Base-by-base conservation (phyloP, 495 filamentous ascomycete species). In the Talaromyces liani region DNA sequence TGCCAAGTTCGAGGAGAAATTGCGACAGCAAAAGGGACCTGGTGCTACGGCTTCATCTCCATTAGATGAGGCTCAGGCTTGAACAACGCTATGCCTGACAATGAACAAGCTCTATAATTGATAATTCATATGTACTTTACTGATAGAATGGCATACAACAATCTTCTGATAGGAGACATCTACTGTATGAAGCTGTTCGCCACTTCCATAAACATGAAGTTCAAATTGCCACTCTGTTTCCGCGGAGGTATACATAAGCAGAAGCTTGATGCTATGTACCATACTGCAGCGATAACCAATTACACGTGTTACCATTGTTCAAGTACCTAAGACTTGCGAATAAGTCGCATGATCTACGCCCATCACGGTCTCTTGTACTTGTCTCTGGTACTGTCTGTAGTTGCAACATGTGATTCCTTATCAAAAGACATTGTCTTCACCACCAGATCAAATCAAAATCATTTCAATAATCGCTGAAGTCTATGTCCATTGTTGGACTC, bases 1-100 rank as follows among this genome's bases (percentile, higher is more conserved):
- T 75, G 90, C 90, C 53, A 92, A 89, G 75, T 98, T 98, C 75
- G 94, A 98, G 73, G 91, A 97, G 79, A 97, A 96, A 76, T 75
- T 98, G 68, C 86, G 84, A 71, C 81, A 86, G 70, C 89, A 92
- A 68, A 93, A 91, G 70, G 86, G 80, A 24, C 67, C 78, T n/a
- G 74, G 75, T 47, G 79, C 82, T 51, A 76, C 81, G 61, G 70
- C 86, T 69, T 78, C 84, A n/a, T 88, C 85, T 6, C 77, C 80
- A 34, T 67, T 92, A 54, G 89, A 93, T 73, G 84, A 76, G 18
- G 85, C 81, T 4, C 80, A 80, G 47, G 71, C 75, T 60, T 82
- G 70, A 75, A 45, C 33, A 36, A 36, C 10, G 9, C 29, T 36
- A 36, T 36, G 33, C 33, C 33, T 12, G 33, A 12, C 27, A 2